Percentiles rank a stretch among this genome's conserved stretches.
Evolutionary conservation across 2,329 filamentous ascomycete species (phyloP).

Genomic region (Colletotrichum costaricense): DNA sequence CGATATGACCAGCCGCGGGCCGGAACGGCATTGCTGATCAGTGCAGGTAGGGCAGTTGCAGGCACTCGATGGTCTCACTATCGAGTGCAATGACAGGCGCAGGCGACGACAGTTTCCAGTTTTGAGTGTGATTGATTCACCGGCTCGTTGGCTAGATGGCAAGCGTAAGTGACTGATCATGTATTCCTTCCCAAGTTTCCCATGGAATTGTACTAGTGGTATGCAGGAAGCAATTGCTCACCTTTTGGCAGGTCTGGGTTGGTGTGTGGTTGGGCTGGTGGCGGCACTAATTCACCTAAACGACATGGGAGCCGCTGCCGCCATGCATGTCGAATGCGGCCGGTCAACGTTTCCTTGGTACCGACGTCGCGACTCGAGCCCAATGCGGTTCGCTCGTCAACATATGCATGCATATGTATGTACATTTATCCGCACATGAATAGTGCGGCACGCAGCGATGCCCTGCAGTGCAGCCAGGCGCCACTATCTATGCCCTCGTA

Average conservation of each 20-base stretch:
- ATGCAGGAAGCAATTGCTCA: neutral
- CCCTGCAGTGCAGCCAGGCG: neutral
- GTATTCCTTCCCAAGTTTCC: neutral
- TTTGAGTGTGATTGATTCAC: neutral
- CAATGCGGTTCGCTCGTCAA: slow-evolving; percentile 29
- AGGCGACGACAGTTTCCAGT: neutral
- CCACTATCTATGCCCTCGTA: neutral
- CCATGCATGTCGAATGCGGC: slow-evolving; percentile 18
- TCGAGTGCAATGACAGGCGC: neutral
- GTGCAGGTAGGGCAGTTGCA: neutral
- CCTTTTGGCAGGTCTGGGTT: neutral
- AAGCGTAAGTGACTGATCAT: neutral
- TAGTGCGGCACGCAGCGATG: slow-evolving; percentile 4
- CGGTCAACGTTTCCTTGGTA: slow-evolving; percentile 22
- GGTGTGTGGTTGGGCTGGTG: slow-evolving; percentile 5
- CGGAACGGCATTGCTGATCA: neutral
- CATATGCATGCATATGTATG: slow-evolving; percentile 23
- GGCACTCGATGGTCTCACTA: neutral
- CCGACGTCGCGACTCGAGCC: slow-evolving; percentile 33
- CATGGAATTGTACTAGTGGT: neutral
- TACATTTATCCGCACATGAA: slow-evolving; percentile 6
- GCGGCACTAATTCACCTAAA: slow-evolving; percentile 8
- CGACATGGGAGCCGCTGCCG: neutral
- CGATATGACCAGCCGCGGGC: neutral
- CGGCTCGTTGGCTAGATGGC: neutral